Percentiles rank a stretch among this genome's conserved stretches.
These are phyloP conservation scores for Echinochloa phyllopogon DNA, from an alignment of 176 grass and related monocot genomes.

Conservation along the genomic window DNA sequence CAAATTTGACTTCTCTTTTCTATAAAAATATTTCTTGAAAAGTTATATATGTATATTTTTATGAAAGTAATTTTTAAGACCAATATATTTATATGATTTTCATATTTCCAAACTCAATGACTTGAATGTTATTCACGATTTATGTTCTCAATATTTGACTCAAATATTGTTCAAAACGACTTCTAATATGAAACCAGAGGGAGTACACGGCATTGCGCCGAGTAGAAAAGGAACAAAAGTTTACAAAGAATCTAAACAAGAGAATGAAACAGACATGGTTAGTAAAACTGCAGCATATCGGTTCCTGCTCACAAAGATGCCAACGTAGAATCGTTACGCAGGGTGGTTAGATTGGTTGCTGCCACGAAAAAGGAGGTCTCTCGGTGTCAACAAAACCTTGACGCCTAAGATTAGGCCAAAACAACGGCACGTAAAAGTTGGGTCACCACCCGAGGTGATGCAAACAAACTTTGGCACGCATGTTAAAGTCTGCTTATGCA, in stretches of 20 bases:
- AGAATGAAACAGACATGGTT: neutral
- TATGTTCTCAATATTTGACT: too few relatives aligned
- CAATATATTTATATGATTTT: too few relatives aligned
- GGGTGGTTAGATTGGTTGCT: conserved; percentile 13
- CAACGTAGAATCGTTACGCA: neutral
- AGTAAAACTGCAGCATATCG: neutral
- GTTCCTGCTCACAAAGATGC: neutral
- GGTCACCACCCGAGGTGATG: conserved; percentile 36
- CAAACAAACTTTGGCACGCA: conserved; percentile 66
- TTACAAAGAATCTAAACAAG: neutral
- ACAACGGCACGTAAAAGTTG: conserved; percentile 42
- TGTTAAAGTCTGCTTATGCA: conserved; percentile 64
- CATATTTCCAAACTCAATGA: too few relatives aligned
- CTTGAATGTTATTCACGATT: too few relatives aligned
- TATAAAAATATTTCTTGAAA: too few relatives aligned
- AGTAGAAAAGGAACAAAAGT: neutral
- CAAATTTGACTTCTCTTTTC: too few relatives aligned
- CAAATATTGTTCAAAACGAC: too few relatives aligned
- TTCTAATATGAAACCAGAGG: too few relatives aligned
- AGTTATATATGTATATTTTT: too few relatives aligned
- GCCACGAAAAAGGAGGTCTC: neutral
- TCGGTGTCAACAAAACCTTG: conserved; percentile 8
- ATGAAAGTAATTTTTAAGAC: too few relatives aligned
- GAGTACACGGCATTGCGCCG: too few relatives aligned
- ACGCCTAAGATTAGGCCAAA: conserved; percentile 23